Evolutionary conservation across 768 basidiomycete genomes (phyloP).

Genomic region (Boletus subcaerulescens): DNA sequence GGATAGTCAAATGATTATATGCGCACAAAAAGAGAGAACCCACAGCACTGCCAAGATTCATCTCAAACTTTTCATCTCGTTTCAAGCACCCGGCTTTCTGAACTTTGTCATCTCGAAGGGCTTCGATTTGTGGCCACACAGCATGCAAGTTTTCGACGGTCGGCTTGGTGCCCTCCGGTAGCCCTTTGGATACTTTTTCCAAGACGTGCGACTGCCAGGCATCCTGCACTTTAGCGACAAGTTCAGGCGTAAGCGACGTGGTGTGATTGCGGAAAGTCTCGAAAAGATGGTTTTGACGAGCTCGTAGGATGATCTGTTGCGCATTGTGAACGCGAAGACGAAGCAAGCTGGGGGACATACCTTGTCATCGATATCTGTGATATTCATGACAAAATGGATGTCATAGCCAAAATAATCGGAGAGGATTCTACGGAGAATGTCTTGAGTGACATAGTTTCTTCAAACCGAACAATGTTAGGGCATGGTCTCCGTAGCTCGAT

Average conservation of each 20-base stretch:
- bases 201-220: constrained; percentile 69
- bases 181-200: constrained; percentile 60
- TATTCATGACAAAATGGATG: constrained; percentile 98
- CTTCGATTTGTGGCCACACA: constrained; percentile 54
- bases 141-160: constrained; percentile 47
- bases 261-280: constrained; percentile 59
- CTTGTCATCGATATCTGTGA: constrained; percentile 99
- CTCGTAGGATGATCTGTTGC: constrained; percentile 87
- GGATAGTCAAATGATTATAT: constrained; percentile 14
- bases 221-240: constrained; percentile 53
- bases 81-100: constrained; percentile 73
- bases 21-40: constrained; percentile 26
- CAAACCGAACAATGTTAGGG: constrained; percentile 1
- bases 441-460: constrained; percentile 71
- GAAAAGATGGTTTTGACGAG: constrained; percentile 75
- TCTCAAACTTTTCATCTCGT: constrained; percentile 88
- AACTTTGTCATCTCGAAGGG: constrained; percentile 47
- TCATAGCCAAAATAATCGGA: constrained; percentile 97
- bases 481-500: not conserved
- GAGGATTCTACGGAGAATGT: constrained; percentile 61
- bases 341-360: constrained; percentile 38
- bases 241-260: constrained; percentile 48
- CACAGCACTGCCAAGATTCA: constrained; percentile 82
- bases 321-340: constrained; percentile 1
- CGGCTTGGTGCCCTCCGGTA: constrained; percentile 50